A percentile compares a stretch with the other conserved stretches of the same genome.
Evolutionary conservation across 2,329 filamentous ascomycete genomes (phyloP).

Genomic region (Cercospora sesami): DNA sequence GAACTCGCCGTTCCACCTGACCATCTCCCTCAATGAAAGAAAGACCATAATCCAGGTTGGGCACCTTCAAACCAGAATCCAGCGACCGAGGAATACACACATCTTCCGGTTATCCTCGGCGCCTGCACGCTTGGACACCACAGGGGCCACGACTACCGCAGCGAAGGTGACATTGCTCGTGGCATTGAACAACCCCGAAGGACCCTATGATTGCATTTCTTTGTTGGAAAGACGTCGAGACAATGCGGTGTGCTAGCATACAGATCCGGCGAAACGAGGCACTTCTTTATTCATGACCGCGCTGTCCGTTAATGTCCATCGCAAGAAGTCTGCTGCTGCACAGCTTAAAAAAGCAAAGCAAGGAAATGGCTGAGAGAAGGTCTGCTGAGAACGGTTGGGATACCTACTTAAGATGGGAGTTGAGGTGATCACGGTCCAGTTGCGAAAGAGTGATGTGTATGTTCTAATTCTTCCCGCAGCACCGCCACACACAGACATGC

Average conservation of each 20-base stretch:
- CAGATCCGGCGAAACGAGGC: not conserved
- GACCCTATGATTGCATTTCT: not conserved
- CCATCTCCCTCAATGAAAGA: not conserved
- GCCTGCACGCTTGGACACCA: not conserved
- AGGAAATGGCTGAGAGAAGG: not conserved
- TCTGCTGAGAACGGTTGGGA: not conserved
- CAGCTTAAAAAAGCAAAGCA: not conserved
- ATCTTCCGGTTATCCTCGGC: not conserved
- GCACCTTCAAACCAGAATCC: not conserved
- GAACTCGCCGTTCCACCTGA: not conserved
- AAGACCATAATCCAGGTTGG: not conserved
- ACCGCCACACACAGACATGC: not conserved
- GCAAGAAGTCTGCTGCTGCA: not conserved
- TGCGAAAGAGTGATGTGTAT: not conserved
- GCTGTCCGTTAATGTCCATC: not conserved
- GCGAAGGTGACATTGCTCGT: not conserved
- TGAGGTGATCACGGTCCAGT: not conserved
- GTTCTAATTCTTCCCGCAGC: not conserved
- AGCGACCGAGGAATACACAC: not conserved
- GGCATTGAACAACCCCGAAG: not conserved
- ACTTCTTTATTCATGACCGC: not conserved
- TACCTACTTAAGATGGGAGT: not conserved
- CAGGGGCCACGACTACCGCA: not conserved
- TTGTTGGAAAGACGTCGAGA: not conserved
- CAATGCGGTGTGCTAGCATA: not conserved